A percentile compares a stretch with the other conserved stretches of the same genome.
phyloP scores from a whole-genome alignment of 176 grass and related monocot species.

The Cenchrus americanus region DNA sequence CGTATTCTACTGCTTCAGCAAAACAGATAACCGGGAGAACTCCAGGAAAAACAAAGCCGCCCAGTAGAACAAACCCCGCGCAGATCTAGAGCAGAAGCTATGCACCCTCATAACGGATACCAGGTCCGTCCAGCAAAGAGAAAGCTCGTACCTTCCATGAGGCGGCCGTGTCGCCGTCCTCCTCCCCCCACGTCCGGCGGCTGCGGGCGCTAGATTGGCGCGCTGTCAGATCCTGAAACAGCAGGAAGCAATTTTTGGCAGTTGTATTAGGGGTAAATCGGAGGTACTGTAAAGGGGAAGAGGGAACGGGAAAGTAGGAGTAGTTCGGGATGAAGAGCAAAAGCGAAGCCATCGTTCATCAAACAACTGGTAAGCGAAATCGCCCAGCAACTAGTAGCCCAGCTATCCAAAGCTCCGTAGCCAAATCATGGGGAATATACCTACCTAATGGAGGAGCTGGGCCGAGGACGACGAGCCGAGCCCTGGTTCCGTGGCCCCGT shows the following conservation, averaged over 20 bases:
- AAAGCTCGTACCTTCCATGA: constrained; percentile 36
- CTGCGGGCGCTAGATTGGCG: constrained; percentile 26
- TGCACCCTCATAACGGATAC: not conserved
- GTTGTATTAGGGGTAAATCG: not conserved
- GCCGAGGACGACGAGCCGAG: too few species aligned
- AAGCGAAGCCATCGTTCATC: too few species aligned
- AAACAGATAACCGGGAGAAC: not conserved
- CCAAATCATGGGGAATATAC: too few species aligned
- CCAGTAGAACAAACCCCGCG: not conserved
- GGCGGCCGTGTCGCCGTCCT: not conserved
- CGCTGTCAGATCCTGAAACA: not conserved
- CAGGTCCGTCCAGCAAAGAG: not conserved
- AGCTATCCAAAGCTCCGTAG: too few species aligned
- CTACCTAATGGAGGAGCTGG: not conserved
- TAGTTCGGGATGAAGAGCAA: too few species aligned
- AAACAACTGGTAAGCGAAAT: too few species aligned
- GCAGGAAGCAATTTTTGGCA: not conserved
- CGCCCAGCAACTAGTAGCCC: too few species aligned
- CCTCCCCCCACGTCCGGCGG: not conserved
- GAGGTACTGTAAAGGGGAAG: not conserved
- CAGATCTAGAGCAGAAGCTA: constrained; percentile 24
- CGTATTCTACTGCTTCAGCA: not conserved
- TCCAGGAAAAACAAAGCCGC: not conserved
- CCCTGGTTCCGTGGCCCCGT: too few species aligned
- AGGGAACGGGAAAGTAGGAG: not conserved